Evolutionary conservation across 73 alveolate genomes (phyloP).

Genomic region (Blepharisma stoltei): DNA sequence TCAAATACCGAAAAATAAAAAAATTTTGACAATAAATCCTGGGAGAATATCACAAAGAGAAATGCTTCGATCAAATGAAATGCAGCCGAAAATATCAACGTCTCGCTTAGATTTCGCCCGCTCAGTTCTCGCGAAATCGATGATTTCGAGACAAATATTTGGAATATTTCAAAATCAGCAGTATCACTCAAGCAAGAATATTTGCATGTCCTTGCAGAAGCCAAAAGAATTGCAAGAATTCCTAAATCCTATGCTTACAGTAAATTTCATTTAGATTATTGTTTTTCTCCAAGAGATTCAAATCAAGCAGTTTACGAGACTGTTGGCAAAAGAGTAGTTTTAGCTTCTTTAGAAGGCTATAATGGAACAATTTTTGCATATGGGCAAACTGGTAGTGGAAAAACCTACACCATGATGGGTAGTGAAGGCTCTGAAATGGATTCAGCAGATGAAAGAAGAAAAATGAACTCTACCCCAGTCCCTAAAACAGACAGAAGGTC

Average conservation of each 20-base stretch:
- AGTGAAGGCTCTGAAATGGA: conserved; percentile 31
- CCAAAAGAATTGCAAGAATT: not conserved
- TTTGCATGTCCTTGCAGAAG: not conserved
- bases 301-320: not conserved
- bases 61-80: too few species aligned
- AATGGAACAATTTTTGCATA: conserved; percentile 57
- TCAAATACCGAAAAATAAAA: too few species aligned
- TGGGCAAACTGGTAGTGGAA: conserved; percentile 65
- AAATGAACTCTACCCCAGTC: not conserved
- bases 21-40: too few species aligned
- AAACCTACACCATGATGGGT: conserved; percentile 65
- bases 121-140: conserved; percentile 25
- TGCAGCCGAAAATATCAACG: conserved; percentile 31
- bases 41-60: too few species aligned
- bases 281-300: conserved; percentile 20
- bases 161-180: not conserved
- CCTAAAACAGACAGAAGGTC: conserved; percentile 24
- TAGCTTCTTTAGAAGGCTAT: conserved; percentile 46
- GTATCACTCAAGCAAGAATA: conserved; percentile 25
- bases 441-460: too few species aligned
- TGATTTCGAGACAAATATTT: conserved; percentile 10
- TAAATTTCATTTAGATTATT: conserved; percentile 19
- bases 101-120: conserved; percentile 28
- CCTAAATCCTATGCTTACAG: conserved; percentile 10
- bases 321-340: conserved; percentile 24